Evolutionary conservation across 2,329 filamentous ascomycete genomes (phyloP), one percentile per base, ranked within the genome.

Genomic region (Xylariaceae sp.): DNA sequence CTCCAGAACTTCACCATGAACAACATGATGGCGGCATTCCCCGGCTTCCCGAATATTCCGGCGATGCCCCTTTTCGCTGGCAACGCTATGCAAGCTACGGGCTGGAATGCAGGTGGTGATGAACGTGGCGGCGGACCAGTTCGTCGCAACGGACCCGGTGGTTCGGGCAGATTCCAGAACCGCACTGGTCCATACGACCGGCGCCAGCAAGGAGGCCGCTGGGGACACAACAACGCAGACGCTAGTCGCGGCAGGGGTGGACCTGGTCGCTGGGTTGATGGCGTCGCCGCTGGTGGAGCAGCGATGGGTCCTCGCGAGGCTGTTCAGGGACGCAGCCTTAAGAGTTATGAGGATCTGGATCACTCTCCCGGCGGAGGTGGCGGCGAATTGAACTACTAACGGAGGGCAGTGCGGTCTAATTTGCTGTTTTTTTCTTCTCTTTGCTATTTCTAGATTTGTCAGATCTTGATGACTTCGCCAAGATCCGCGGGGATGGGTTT

Each of bases 331-430:
- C 85, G 94, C 59, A 96, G 90, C 62, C 77, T 99, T 65, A 96
- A 96, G 82, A 97, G 91, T 73, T 99, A 99, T 72, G 95, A 99
- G 74, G 94, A 99, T 72, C 79, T 99, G 23, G 94, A 99, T 76
- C 93, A 95, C 51, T 88, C 88, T 59, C 86, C 86, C 44, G 85
- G 87, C 11, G 80, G 83, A 42, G 90, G 88, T 47, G 86, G 88
- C 47, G 89, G 90, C 34, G 93, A 97, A 76, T 78, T 97, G 69
- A 95, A 97, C 75, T 97, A 97, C 72, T 97, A 44, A 51, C 45
- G 17, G 3, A 35, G n/a, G 23, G 51, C 11, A 30, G 18, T 35
- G 3, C 30, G 3, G 54, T 53, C 23, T 30, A 30, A 48, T 49
- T 51, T 53, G 52, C 35, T 18, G 11, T 56, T 58, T 49, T 34